Evolutionary conservation across 2,329 filamentous ascomycete species (phyloP), one percentile per base, ranked within the genome.

Genomic region (Verticillium isaacii): DNA sequence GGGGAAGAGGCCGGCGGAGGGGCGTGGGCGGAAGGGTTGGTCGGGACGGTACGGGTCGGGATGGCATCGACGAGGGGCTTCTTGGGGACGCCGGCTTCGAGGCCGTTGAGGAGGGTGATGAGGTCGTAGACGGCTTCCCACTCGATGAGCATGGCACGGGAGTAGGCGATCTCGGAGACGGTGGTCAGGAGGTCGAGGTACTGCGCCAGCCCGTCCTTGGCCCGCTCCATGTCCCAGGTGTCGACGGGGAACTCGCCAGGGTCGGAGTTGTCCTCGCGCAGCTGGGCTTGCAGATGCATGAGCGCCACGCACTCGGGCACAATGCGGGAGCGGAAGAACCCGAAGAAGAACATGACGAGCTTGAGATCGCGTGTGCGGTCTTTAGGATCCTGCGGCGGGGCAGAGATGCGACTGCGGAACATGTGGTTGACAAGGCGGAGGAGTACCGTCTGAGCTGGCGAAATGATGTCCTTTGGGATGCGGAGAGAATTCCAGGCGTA

Each of bases 151-250:
- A 96, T 89, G 52, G 87, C 84, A 65, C 96, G 91, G 80, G 92
- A 92, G 58, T 92, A 89, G 54, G 89, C 84, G 68, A 94, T 90
- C 70, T 97, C 93, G 0, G 92, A 93, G 32, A 97, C 85, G 0
- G 95, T 93, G 17, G 90, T 92, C 60, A 97, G 90, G 72, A 98
- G 96, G 68, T 97, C 93, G 1, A 98, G 85, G 71, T 96, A 97
- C 74, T 97, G 93, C 59, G 93, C 92, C 1, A 98, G 86, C 0
- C 94, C 94, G 70, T 98, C 94, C 73, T 96, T 97, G 62, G 96
- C 94, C 15, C 94, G 87, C 73, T 98, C 94, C 90, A 98, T 96
- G 70, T 98, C 94, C 94, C 94, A 98, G 56, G 93, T 85, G 69
- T 98, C 96, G 1, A 97, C 88, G 0, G 94, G 94, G 69, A 97